These are phyloP conservation scores for Leishmania lainsoni DNA, from an alignment of 208 protist genomes.

Conservation along the genomic window DNA sequence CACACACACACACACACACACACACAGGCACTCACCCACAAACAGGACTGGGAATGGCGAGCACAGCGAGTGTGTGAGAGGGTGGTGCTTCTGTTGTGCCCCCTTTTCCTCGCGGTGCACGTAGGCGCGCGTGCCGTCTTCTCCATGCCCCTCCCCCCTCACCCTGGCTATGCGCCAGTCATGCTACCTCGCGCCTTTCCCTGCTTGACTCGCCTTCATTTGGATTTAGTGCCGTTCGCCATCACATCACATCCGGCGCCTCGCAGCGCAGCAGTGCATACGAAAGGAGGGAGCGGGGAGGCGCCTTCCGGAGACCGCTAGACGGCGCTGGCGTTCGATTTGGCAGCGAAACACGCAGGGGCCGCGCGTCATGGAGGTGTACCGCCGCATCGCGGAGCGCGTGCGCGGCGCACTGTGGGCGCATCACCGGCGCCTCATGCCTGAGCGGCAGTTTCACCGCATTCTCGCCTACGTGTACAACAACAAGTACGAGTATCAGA, in stretches of 20 bases:
- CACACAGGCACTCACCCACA: background rate
- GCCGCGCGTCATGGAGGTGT: slow-evolving; percentile 78
- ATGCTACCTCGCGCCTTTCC: background rate
- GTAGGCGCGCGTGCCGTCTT: background rate
- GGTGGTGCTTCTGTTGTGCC: background rate
- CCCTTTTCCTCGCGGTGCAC: background rate
- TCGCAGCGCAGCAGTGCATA: background rate
- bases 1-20: background rate
- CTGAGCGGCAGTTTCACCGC: slow-evolving; percentile 90
- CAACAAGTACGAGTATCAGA: slow-evolving; percentile 94
- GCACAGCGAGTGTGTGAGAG: background rate
- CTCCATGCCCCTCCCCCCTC: background rate
- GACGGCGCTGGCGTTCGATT: background rate
- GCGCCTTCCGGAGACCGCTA: background rate
- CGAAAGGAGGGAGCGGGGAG: background rate
- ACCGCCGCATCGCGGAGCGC: slow-evolving; percentile 87
- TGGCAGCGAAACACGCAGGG: background rate
- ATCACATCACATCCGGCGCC: background rate
- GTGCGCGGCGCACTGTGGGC: slow-evolving; percentile 91
- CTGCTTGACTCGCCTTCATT: background rate
- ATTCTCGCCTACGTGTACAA: slow-evolving; percentile 94
- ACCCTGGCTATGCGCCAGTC: background rate
- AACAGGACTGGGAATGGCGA: background rate
- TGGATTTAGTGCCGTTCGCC: too few relatives aligned
- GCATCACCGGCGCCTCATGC: slow-evolving; percentile 90